A percentile compares a stretch with the other conserved stretches of the same genome.
Conservation (phyloP, 2,329 filamentous ascomycete genomes). For the Trichophyton benhamiae region DNA sequence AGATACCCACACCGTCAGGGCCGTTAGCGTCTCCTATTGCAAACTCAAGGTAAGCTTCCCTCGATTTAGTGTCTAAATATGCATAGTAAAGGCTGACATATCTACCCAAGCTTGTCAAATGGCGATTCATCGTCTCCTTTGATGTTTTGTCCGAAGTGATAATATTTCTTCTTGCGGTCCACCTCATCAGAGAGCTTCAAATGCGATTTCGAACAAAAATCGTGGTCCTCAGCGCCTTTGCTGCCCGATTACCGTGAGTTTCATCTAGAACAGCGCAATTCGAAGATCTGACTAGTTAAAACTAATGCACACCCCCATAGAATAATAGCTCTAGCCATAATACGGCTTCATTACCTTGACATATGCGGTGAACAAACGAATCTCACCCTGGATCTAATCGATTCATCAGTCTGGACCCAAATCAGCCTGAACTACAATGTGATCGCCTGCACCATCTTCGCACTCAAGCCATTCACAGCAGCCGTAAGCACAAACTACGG, state of each 20-base stretch:
- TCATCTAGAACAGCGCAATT: background rate
- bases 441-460: conserved; percentile 28
- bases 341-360: conserved; percentile 26
- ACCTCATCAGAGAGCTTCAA: conserved; percentile 23
- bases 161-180: conserved; percentile 21
- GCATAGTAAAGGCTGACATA: background rate
- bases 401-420: conserved; percentile 27
- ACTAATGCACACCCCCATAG: conserved; percentile 16
- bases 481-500: conserved; percentile 28
- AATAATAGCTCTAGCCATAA: conserved; percentile 25
- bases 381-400: conserved; percentile 24
- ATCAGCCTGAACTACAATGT: conserved; percentile 26
- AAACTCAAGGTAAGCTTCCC: background rate
- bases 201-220: conserved; percentile 24
- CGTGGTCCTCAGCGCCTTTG: conserved; percentile 23
- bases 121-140: conserved; percentile 25
- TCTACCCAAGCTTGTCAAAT: conserved; percentile 19
- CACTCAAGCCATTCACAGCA: conserved; percentile 26
- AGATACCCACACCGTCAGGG: background rate
- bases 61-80: background rate
- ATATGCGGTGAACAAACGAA: conserved; percentile 21
- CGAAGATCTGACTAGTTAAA: background rate
- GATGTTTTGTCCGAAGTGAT: conserved; percentile 27
- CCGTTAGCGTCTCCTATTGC: background rate
- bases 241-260: conserved; percentile 28